phyloP scores from a whole-genome alignment of 2,329 filamentous ascomycete species.

The Hypoxylon sp. region DNA sequence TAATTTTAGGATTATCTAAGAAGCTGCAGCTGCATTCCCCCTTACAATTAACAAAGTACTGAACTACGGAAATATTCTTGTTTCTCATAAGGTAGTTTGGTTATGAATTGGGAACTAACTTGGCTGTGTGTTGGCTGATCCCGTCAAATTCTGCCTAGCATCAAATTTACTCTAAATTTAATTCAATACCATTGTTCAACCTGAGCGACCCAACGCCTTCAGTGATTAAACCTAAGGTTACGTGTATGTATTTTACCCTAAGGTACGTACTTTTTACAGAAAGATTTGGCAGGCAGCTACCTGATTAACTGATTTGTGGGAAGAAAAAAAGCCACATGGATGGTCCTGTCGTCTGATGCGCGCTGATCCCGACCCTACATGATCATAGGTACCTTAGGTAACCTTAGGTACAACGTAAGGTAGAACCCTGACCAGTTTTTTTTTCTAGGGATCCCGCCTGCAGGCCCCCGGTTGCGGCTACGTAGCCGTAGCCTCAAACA shows the following conservation, averaged over 20 bases:
- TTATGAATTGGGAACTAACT: conserved; percentile 9
- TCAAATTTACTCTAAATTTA: conserved; percentile 18
- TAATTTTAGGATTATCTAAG: conserved; percentile 23
- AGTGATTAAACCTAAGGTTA: conserved; percentile 10
- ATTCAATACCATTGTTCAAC: conserved; percentile 35
- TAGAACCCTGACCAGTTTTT: conserved; percentile 21
- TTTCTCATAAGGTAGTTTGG: conserved; percentile 19
- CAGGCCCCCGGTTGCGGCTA: conserved; percentile 38
- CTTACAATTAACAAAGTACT: conserved; percentile 32
- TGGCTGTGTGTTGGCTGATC: conserved; percentile 13
- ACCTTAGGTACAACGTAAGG: conserved; percentile 13
- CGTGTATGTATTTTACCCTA: conserved; percentile 8
- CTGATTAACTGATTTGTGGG: conserved; percentile 26
- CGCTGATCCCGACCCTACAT: conserved; percentile 36
- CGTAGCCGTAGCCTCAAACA: conserved; percentile 44
- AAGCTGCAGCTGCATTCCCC: conserved; percentile 38
- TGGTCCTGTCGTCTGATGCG: conserved; percentile 34
- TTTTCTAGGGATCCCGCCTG: conserved; percentile 33
- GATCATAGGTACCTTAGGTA: conserved; percentile 12
- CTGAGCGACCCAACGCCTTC: conserved; percentile 10
- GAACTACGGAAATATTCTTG: conserved; percentile 21
- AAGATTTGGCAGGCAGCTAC: conserved; percentile 11
- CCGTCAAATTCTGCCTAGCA: conserved; percentile 13
- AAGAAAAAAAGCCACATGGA: conserved; percentile 34
- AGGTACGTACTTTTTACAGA: conserved; percentile 9